These are phyloP conservation scores for Retiboletus fuscus DNA, from an alignment of 1,284 basidiomycete species.

Conservation along the genomic window DNA sequence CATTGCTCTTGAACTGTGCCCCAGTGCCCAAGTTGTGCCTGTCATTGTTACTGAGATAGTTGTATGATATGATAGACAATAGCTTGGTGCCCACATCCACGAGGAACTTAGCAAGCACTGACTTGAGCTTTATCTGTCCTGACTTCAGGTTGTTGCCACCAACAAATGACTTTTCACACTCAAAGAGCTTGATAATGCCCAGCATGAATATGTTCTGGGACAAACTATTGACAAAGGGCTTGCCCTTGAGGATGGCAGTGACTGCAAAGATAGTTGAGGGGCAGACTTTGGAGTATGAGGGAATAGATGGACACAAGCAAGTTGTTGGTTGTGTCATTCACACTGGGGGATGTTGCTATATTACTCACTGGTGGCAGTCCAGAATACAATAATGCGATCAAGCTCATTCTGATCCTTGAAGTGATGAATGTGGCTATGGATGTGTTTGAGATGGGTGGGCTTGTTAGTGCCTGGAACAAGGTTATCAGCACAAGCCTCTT, in stretches of 20 bases:
- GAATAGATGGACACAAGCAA: constrained; percentile 85
- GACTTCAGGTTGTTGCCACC: constrained; percentile 99
- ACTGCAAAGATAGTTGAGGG: constrained; percentile 97
- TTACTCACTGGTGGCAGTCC: constrained; percentile 99
- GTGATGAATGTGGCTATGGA: constrained; percentile 92
- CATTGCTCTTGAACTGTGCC: constrained; percentile 97
- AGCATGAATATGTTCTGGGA: constrained; percentile 99
- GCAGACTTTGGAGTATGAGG: constrained; percentile 92
- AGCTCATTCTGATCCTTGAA: constrained; percentile 91
- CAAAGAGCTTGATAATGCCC: constrained; percentile 93
- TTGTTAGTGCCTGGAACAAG: constrained; percentile 89
- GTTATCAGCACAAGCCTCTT: constrained; percentile 96
- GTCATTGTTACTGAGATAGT: constrained; percentile 99
- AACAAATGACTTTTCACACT: constrained; percentile 91
- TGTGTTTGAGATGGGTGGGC: constrained; percentile 90
- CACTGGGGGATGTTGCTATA: constrained; percentile 93
- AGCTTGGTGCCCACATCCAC: constrained; percentile 99
- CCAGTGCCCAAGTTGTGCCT: constrained; percentile 94
- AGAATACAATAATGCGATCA: constrained; percentile 92
- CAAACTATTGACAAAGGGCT: constrained; percentile 97
- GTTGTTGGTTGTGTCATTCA: constrained; percentile 96
- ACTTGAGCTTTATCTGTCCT: constrained; percentile 94
- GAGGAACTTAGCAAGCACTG: constrained; percentile 96
- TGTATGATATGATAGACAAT: constrained; percentile 96
- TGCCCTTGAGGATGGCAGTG: constrained; percentile 94